Percentiles rank a stretch among this genome's conserved stretches.
Conservation (phyloP, 2,329 filamentous ascomycete genomes). For the Aspergillus sojae region DNA sequence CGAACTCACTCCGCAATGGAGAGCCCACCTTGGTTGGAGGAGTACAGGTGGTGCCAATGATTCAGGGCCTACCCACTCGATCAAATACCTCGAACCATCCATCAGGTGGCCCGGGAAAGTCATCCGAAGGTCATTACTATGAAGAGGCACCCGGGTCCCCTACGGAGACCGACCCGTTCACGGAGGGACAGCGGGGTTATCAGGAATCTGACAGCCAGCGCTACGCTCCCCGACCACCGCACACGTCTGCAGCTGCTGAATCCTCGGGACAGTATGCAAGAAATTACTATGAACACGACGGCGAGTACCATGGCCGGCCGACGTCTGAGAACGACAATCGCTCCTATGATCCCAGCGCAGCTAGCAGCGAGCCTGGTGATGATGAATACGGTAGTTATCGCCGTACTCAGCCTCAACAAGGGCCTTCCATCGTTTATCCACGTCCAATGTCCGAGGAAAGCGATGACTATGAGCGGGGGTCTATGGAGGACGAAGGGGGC, state of each 20-base stretch:
- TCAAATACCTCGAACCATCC: constrained; percentile 53
- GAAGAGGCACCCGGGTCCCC: constrained; percentile 54
- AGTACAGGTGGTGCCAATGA: constrained; percentile 94
- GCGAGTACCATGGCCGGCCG: constrained; percentile 35
- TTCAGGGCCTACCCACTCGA: constrained; percentile 66
- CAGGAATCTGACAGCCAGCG: constrained; percentile 13
- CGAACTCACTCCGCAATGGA: constrained; percentile 80
- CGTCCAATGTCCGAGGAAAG: constrained; percentile 52
- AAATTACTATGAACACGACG: constrained; percentile 45
- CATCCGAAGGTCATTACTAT: constrained; percentile 52
- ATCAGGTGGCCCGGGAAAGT: constrained; percentile 34
- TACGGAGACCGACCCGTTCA: constrained; percentile 65
- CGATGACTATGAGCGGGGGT: constrained; percentile 58
- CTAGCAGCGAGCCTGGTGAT: constrained; percentile 63
- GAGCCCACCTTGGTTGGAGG: constrained; percentile 88
- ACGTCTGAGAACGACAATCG: constrained; percentile 52
- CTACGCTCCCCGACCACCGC: constrained; percentile 26
- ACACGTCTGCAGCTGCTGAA: constrained; percentile 36
- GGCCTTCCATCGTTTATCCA: constrained; percentile 60
- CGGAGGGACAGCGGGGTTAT: constrained; percentile 44
- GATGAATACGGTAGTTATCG: constrained; percentile 72
- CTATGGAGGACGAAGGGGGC: constrained; percentile 44
- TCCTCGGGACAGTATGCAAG: constrained; percentile 31
- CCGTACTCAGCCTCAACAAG: constrained; percentile 56
- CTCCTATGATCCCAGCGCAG: constrained; percentile 53